Evolutionary conservation across 164 flowering plant genomes (phyloP).

Genomic region (Euptelea pleiosperma): DNA sequence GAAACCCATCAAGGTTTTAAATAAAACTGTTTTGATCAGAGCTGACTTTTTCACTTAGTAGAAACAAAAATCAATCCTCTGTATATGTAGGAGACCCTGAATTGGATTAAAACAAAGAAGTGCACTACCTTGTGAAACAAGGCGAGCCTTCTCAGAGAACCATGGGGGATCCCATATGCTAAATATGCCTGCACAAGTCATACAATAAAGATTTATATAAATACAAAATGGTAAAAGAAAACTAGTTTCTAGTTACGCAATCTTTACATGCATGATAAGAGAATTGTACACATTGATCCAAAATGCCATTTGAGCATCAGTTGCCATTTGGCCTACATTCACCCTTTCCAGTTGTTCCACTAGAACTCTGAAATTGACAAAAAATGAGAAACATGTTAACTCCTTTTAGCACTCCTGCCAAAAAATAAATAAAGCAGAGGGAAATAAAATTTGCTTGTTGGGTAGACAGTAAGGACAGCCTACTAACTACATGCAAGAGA

Average conservation of each 20-base stretch:
- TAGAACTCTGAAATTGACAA: conserved; percentile 50
- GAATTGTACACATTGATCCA: conserved; percentile 92
- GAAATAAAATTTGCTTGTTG: too few species aligned
- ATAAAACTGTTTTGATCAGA: conserved; percentile 1
- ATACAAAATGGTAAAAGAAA: conserved; percentile 5
- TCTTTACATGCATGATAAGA: conserved; percentile 84
- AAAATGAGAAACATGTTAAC: conserved; percentile 10
- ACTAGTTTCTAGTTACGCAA: neutral
- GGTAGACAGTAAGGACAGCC: too few species aligned
- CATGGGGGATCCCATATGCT: conserved; percentile 75
- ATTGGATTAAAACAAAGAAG: conserved; percentile 2
- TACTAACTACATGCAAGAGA: too few species aligned
- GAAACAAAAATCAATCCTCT: neutral
- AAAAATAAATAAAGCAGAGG: too few species aligned
- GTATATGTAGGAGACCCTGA: neutral
- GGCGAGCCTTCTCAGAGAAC: conserved; percentile 69
- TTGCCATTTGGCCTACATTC: conserved; percentile 56
- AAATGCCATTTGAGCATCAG: conserved; percentile 68
- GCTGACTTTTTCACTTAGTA: too few species aligned
- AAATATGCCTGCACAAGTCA: conserved; percentile 61
- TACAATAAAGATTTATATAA: conserved; percentile 9
- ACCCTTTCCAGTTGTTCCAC: conserved; percentile 84
- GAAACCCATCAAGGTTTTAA: conserved; percentile 22
- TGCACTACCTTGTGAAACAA: conserved; percentile 84
- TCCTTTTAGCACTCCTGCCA: neutral